These are phyloP conservation scores for Exophiala spinifera DNA, from an alignment of 2,329 filamentous ascomycete genomes.

Conservation along the genomic window DNA sequence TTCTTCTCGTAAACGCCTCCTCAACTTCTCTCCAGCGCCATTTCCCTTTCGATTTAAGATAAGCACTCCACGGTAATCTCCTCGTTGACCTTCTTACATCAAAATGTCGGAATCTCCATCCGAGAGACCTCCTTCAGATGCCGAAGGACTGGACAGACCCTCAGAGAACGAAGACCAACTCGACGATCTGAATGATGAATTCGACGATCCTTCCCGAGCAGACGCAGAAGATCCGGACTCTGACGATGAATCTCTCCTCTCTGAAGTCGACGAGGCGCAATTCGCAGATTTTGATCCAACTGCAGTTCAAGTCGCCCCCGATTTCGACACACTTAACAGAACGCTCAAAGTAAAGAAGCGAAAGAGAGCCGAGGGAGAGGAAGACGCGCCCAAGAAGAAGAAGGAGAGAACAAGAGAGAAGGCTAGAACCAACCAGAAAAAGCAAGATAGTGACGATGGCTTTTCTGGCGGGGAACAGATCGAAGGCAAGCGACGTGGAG, in stretches of 20 bases:
- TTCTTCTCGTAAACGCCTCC: too few species aligned
- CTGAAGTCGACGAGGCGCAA: slow-evolving; percentile 63
- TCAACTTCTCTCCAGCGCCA: too few species aligned
- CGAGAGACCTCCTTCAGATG: slow-evolving; percentile 28
- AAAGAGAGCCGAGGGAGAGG: slow-evolving; percentile 60
- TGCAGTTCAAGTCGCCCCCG: slow-evolving; percentile 59
- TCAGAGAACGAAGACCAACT: slow-evolving; percentile 31
- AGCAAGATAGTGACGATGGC: slow-evolving; percentile 57
- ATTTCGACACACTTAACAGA: slow-evolving; percentile 57
- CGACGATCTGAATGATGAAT: slow-evolving; percentile 22
- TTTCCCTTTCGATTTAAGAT: too few species aligned
- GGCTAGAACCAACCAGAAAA: slow-evolving; percentile 54
- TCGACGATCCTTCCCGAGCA: slow-evolving; percentile 26
- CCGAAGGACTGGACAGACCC: slow-evolving; percentile 43
- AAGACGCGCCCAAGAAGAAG: slow-evolving; percentile 69
- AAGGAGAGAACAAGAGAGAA: slow-evolving; percentile 54
- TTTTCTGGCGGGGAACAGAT: slow-evolving; percentile 51
- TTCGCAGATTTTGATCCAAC: slow-evolving; percentile 63
- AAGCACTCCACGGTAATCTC: too few species aligned
- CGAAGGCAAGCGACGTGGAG: slow-evolving; percentile 50
- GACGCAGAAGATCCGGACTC: slow-evolving; percentile 42
- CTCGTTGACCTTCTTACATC: not conserved
- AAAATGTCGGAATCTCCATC: slow-evolving; percentile 27
- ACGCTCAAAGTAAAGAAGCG: slow-evolving; percentile 62
- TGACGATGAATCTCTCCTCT: slow-evolving; percentile 61